These are phyloP conservation scores for Suillus fuscotomentosus DNA, from an alignment of 768 basidiomycete species.

Conservation along the genomic window DNA sequence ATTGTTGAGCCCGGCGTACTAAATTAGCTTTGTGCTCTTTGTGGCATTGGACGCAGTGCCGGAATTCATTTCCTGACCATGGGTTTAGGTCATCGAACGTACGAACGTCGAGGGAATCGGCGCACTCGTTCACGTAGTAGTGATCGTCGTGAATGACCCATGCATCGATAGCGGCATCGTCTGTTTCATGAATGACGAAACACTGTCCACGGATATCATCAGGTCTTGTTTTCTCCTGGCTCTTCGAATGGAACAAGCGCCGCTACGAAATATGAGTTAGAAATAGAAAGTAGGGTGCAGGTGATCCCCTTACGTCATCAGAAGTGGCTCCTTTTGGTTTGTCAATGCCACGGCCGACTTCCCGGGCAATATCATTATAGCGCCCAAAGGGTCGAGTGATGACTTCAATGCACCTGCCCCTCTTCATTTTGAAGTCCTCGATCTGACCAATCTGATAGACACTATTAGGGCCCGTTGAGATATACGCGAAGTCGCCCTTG, in stretches of 20 bases:
- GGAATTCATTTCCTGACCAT: constrained; percentile 29
- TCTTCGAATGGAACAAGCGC: constrained; percentile 41
- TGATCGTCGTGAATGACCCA: constrained; percentile 58
- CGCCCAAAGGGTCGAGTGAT: constrained; percentile 46
- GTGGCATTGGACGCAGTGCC: constrained; percentile 41
- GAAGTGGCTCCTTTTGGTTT: constrained; percentile 20
- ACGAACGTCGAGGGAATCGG: constrained; percentile 16
- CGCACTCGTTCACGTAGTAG: constrained; percentile 48
- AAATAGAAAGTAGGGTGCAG: constrained; percentile 1
- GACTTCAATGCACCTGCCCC: constrained; percentile 23
- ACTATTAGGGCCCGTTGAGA: constrained; percentile 32
- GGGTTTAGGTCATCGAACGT: constrained; percentile 21
- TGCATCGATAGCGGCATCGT: constrained; percentile 28
- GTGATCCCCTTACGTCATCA: constrained; percentile 41
- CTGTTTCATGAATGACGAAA: constrained; percentile 41
- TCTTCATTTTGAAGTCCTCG: constrained; percentile 31
- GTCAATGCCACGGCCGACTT: constrained; percentile 13
- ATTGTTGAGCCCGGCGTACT: constrained; percentile 28
- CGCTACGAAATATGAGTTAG: constrained; percentile 21
- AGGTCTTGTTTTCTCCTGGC: constrained; percentile 25
- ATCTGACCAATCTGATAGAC: constrained; percentile 59
- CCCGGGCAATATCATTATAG: constrained; percentile 38
- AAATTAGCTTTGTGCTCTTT: constrained; percentile 30
- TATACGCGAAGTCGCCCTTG: constrained; percentile 58
- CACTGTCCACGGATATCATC: constrained; percentile 53